phyloP scores from a whole-genome alignment of 164 flowering plant species.

The Hamamelis virginiana region DNA sequence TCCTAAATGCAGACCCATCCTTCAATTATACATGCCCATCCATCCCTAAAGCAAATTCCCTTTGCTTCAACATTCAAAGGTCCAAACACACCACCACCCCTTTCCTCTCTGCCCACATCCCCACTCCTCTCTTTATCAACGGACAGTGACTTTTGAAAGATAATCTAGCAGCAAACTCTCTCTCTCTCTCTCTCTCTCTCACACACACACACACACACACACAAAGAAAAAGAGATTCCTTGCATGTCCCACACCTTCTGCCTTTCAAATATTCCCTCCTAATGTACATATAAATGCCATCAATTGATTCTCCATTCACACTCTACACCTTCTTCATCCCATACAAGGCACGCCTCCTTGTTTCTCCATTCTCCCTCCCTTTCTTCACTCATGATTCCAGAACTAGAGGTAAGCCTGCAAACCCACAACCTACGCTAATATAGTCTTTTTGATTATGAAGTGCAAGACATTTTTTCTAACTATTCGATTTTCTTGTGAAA shows the following conservation, averaged over 20 bases:
- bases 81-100: slow-evolving; percentile 24
- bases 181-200: no score
- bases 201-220: not conserved
- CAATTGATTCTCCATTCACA: slow-evolving; percentile 38
- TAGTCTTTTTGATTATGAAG: not conserved
- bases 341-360: slow-evolving; percentile 13
- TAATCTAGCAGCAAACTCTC: slow-evolving; percentile 5
- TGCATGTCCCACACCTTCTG: slow-evolving; percentile 62
- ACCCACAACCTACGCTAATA: not conserved
- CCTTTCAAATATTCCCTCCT: slow-evolving; percentile 59
- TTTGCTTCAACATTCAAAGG: slow-evolving; percentile 25
- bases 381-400: slow-evolving; percentile 49
- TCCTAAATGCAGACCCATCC: slow-evolving; percentile 24
- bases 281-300: slow-evolving; percentile 42
- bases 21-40: slow-evolving; percentile 27
- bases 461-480: not conserved
- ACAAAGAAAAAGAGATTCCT: slow-evolving; percentile 50
- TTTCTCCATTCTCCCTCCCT: slow-evolving; percentile 6
- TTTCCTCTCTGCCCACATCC: slow-evolving; percentile 13
- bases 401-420: slow-evolving; percentile 49
- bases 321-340: slow-evolving; percentile 22
- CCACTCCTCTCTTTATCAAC: slow-evolving; percentile 6
- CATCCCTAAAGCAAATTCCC: slow-evolving; percentile 42
- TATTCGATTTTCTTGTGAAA: not conserved
- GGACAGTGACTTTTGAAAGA: slow-evolving; percentile 22